phyloP scores from a whole-genome alignment of 2,329 filamentous ascomycete species.

The Xylaria polymorpha region DNA sequence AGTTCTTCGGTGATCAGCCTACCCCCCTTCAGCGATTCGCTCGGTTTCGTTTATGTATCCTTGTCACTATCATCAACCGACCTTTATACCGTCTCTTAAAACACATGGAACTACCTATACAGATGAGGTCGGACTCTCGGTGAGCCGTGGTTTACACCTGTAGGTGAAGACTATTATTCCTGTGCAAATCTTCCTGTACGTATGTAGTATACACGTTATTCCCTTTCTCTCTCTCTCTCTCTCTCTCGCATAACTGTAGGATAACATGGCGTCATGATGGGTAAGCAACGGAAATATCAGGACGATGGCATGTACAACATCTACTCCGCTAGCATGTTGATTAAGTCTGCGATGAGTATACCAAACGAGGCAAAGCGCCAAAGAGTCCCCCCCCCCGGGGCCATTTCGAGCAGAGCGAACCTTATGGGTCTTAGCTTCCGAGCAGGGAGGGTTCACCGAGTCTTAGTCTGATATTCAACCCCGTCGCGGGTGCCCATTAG shows the following conservation, averaged over 20 bases:
- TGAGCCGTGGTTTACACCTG: background rate
- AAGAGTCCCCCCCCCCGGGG: background rate
- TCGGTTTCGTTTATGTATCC: background rate
- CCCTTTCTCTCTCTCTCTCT: background rate
- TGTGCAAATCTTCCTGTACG: background rate
- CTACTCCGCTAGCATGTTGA: background rate
- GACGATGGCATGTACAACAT: background rate
- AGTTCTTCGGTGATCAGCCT: background rate
- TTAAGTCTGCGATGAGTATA: background rate
- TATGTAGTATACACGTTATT: background rate
- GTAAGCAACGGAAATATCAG: background rate
- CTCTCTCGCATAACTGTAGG: background rate
- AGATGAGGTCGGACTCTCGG: background rate
- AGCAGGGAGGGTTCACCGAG: slow-evolving; percentile 8
- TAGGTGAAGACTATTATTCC: background rate
- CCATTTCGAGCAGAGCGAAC: background rate
- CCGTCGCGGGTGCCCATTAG: slow-evolving; percentile 10
- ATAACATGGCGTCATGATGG: background rate
- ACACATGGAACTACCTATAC: background rate
- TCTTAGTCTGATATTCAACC: background rate
- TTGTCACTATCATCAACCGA: background rate
- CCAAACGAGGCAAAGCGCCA: slow-evolving; percentile 4
- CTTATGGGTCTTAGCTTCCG: background rate
- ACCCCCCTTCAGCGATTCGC: background rate
- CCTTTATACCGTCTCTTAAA: background rate